A percentile compares a stretch with the other conserved stretches of the same genome.
phyloP scores from a whole-genome alignment of 495 filamentous ascomycete species.

The Aspergillus heteromorphus region DNA sequence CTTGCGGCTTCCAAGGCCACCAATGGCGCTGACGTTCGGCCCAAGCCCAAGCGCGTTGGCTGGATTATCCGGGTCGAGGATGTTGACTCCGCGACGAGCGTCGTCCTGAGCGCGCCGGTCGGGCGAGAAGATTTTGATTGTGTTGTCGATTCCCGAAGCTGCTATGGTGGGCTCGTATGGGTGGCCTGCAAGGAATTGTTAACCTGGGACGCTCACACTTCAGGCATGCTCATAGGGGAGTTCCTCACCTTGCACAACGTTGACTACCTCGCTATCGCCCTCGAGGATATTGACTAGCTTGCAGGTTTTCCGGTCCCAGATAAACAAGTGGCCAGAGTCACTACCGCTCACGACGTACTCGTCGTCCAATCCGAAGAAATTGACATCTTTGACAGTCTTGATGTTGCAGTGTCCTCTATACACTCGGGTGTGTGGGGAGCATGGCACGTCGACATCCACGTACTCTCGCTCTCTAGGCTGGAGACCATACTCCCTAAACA shows the following conservation, averaged over 20 bases:
- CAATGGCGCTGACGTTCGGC: conserved; percentile 13
- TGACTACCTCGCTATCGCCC: conserved; percentile 68
- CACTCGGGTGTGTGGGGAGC: conserved; percentile 49
- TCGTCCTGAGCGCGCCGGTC: conserved; percentile 55
- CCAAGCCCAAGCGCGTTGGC: conserved; percentile 28
- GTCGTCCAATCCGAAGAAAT: conserved; percentile 66
- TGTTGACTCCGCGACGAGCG: conserved; percentile 52
- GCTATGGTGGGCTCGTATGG: conserved; percentile 69
- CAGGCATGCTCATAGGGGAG: neutral
- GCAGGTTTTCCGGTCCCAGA: conserved; percentile 62
- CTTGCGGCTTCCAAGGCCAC: conserved; percentile 52
- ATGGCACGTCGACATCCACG: conserved; percentile 52
- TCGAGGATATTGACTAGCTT: conserved; percentile 64
- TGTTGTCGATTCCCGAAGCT: conserved; percentile 67
- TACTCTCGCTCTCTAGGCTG: conserved; percentile 34
- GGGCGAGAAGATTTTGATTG: conserved; percentile 70
- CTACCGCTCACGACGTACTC: conserved; percentile 71
- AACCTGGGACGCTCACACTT: neutral
- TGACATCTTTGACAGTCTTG: conserved; percentile 71
- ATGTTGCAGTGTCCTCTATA: conserved; percentile 70
- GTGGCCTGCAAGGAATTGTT: conserved; percentile 42
- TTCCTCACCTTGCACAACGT: conserved; percentile 60
- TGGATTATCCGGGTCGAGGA: conserved; percentile 40
- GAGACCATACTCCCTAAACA: conserved; percentile 19
- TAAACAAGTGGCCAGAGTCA: conserved; percentile 66